Conservation (phyloP, 495 filamentous ascomycete genomes). For the Clavariopsis aquatica region DNA sequence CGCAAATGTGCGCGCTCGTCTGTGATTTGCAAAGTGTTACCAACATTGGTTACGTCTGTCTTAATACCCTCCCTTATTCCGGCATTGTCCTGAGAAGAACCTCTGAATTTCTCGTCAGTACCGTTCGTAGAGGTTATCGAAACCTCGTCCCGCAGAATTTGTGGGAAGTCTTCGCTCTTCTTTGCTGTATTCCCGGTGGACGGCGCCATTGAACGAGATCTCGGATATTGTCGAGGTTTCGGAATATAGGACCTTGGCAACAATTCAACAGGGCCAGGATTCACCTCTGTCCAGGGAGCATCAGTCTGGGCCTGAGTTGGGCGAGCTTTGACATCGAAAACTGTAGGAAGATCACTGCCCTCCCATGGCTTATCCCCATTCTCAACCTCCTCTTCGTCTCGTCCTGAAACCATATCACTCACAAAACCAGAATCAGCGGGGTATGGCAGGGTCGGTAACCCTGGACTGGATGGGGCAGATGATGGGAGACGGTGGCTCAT, state of each 20-base stretch:
- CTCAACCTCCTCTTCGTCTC: conserved; percentile 19
- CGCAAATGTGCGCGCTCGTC: neutral
- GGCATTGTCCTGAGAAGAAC: neutral
- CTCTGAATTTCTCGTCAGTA: neutral
- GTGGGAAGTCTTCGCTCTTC: neutral
- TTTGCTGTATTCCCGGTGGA: neutral
- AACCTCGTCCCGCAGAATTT: neutral
- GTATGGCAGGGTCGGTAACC: conserved; percentile 29
- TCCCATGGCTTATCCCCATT: conserved; percentile 12
- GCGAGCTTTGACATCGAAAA: conserved; percentile 5
- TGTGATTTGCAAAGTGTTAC: neutral
- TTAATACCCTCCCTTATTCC: neutral
- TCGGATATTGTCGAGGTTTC: conserved; percentile 23
- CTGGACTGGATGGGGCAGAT: conserved; percentile 35
- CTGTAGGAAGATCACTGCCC: conserved; percentile 22
- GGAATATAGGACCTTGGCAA: conserved; percentile 25
- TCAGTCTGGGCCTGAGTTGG: conserved; percentile 13
- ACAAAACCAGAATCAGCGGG: conserved; percentile 37
- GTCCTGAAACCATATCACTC: conserved; percentile 28
- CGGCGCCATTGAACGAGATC: conserved; percentile 1
- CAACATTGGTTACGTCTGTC: neutral
- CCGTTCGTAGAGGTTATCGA: neutral
- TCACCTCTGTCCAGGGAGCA: conserved; percentile 26
- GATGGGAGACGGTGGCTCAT: conserved; percentile 25
- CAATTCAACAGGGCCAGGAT: conserved; percentile 24